Conservation (phyloP, 805 yeast genomes). For the Lachancea sp. region DNA sequence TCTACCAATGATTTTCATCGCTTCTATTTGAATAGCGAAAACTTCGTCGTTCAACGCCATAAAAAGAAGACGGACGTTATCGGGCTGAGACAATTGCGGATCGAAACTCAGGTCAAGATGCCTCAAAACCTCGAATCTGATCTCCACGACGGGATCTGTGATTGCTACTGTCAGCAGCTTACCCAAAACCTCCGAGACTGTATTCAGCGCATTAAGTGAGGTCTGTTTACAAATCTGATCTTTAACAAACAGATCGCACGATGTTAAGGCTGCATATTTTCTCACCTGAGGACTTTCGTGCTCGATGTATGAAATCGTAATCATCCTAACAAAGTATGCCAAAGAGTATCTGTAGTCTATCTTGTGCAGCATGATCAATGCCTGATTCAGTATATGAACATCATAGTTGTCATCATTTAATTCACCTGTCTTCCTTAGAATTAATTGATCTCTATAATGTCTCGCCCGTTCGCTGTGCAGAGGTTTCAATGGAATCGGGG, state of each 20-base stretch:
- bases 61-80: constrained; percentile 74
- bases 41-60: constrained; percentile 89
- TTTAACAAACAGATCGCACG: constrained; percentile 64
- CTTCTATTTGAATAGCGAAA: constrained; percentile 72
- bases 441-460: constrained; percentile 69
- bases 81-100: constrained; percentile 90
- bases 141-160: constrained; percentile 82
- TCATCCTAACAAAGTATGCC: constrained; percentile 80
- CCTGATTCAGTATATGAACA: constrained; percentile 57
- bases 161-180: constrained; percentile 76
- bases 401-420: constrained; percentile 41
- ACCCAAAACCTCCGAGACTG: constrained; percentile 80
- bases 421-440: constrained; percentile 58
- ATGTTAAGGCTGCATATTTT: constrained; percentile 76
- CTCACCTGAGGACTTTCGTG: constrained; percentile 76
- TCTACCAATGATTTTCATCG: constrained; percentile 76
- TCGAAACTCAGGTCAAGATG: constrained; percentile 74
- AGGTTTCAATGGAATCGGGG: constrained; percentile 59
- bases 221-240: constrained; percentile 84
- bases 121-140: constrained; percentile 70
- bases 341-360: constrained; percentile 73
- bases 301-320: constrained; percentile 77
- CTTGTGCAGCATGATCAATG: constrained; percentile 66
- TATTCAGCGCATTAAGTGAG: constrained; percentile 69
- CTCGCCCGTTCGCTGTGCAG: constrained; percentile 63